A percentile compares a stretch with the other conserved stretches of the same genome.
phyloP scores from a whole-genome alignment of 2,329 filamentous ascomycete genomes.

The Cladosporium sp. region DNA sequence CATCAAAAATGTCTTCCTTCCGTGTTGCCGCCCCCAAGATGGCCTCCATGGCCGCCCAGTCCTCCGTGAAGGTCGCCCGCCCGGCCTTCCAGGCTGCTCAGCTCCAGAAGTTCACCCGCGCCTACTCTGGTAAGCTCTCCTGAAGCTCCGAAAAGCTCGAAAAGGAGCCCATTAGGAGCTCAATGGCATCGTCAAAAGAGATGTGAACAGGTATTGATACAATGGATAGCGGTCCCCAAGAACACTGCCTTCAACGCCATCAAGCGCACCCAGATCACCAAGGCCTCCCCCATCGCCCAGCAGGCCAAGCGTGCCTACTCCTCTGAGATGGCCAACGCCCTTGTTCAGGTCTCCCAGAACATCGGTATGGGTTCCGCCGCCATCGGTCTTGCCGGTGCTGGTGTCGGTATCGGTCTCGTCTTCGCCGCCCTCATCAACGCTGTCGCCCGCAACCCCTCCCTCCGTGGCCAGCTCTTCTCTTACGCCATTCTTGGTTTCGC shows the following conservation, averaged over 20 bases:
- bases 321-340: conserved; percentile 81
- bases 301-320: conserved; percentile 73
- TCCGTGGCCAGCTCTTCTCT: conserved; percentile 92
- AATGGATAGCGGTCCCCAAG: conserved; percentile 29
- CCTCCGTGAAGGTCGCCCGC: conserved; percentile 73
- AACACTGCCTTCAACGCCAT: conserved; percentile 65
- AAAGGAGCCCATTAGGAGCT: conserved; percentile 11
- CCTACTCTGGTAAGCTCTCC: conserved; percentile 62
- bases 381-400: conserved; percentile 87
- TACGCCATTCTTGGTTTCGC: conserved; percentile 95
- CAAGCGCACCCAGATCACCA: conserved; percentile 61
- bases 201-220: conserved; percentile 11
- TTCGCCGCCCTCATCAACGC: conserved; percentile 82
- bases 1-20: conserved; percentile 67
- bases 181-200: conserved; percentile 8
- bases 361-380: conserved; percentile 83
- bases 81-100: conserved; percentile 51
- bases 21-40: conserved; percentile 75
- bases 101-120: conserved; percentile 63
- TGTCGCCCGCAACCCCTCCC: conserved; percentile 88
- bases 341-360: conserved; percentile 89
- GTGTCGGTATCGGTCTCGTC: conserved; percentile 91
- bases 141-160: conserved; percentile 17
- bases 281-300: conserved; percentile 38
- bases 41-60: conserved; percentile 61